A percentile compares a stretch with the other conserved stretches of the same genome.
Evolutionary conservation across 2,329 filamentous ascomycete species (phyloP).

Genomic region (Colletotrichum gloeosporioides): DNA sequence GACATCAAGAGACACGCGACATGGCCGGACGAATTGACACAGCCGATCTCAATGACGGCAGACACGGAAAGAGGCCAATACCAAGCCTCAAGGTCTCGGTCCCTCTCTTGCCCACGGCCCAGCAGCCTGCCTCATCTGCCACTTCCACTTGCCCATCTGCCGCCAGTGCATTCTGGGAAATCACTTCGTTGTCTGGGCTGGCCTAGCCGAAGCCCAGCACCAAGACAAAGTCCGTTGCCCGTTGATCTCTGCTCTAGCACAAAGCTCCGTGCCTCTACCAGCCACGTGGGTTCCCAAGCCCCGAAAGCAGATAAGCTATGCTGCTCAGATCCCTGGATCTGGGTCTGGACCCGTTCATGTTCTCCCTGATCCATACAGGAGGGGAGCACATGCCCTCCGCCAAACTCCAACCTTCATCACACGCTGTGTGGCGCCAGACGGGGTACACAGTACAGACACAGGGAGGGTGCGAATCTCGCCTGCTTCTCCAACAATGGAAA

Average conservation of each 20-base stretch:
- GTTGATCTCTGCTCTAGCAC: constrained; percentile 12
- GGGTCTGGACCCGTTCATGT: not conserved
- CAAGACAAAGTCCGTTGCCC: constrained; percentile 13
- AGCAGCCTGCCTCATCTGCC: not conserved
- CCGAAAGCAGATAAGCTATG: constrained; percentile 16
- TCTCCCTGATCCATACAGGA: not conserved
- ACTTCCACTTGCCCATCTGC: not conserved
- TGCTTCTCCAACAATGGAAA: not conserved
- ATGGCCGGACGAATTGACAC: not conserved
- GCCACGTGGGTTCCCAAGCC: constrained; percentile 11
- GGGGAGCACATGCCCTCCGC: not conserved
- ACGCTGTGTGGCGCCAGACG: not conserved
- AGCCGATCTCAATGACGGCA: not conserved
- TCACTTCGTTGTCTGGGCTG: not conserved
- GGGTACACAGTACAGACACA: not conserved
- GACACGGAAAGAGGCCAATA: not conserved
- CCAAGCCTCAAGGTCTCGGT: not conserved
- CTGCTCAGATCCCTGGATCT: constrained; percentile 14
- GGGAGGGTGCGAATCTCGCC: not conserved
- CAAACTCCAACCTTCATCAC: not conserved
- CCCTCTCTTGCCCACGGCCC: not conserved
- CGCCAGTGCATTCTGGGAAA: constrained; percentile 6
- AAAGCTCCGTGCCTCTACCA: constrained; percentile 14
- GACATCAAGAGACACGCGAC: not conserved
- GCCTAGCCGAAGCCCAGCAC: constrained; percentile 2